Evolutionary conservation across 2,329 filamentous ascomycete genomes (phyloP), one percentile per base, ranked within the genome.

Genomic region (Aspergillus vadensis): DNA sequence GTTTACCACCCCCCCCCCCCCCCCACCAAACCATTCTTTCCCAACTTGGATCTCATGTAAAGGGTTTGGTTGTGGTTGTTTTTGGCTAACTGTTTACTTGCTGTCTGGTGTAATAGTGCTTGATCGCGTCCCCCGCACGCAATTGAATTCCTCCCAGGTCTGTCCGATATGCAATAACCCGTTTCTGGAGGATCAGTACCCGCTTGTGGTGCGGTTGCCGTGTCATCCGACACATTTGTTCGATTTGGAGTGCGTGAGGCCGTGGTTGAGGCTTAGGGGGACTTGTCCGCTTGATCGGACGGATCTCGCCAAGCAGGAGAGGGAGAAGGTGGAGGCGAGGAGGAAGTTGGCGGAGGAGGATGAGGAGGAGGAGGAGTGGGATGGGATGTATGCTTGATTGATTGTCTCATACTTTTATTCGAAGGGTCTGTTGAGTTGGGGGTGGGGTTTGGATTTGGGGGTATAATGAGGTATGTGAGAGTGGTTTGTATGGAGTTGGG

Each of bases 171-270:
- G 86, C 72, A 81, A 80, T 54, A 85, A 85, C 63, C 79, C 83
- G 3, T 88, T 87, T 65, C 72, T 88, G 5, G 85, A 87, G n/a
- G 85, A 88, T 65, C 65, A 81, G 48, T 86, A 87, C 66, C 86
- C 86, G n/a, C 81, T 89, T 17, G 84, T 88, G 38, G 86, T 89
- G 49, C 80, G 81, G 27, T 72, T 89, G 32, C 85, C 86, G 9
- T 89, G 86, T 65, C 85, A 88, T 70, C 78, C 82, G 15, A 82
- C 82, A 39, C 86, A 89, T 70, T 68, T 85, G 19, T 88, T 88
- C 72, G 86, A 89, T 74, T 72, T 88, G 25, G 86, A 88, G 67
- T 89, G 86, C 72, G 85, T 89, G 62, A 76, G 81, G 60, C 86
- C 86, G 0, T 89, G 86, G 86, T 73, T 89, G 63, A 82, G 87